Percentiles rank a stretch among this genome's conserved stretches.
phyloP scores from a whole-genome alignment of 768 basidiomycete species.

The Arthromyces matolae region DNA sequence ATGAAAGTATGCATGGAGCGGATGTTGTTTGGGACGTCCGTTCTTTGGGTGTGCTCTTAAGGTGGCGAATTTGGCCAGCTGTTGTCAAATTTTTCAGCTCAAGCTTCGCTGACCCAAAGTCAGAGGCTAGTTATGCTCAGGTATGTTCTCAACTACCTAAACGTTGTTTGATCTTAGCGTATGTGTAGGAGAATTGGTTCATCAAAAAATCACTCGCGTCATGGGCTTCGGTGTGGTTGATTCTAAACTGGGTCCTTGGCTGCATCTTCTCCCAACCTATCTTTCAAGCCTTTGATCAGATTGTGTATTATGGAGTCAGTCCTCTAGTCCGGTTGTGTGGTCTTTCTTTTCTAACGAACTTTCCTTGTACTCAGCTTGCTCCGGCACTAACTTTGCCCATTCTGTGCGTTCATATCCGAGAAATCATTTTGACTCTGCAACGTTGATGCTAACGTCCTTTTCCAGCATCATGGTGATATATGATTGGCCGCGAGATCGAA shows the following conservation, averaged over 20 bases:
- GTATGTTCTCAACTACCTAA: conserved; percentile 17
- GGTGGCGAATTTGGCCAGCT: conserved; percentile 56
- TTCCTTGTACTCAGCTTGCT: conserved; percentile 44
- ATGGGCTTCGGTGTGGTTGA: conserved; percentile 61
- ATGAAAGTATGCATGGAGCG: conserved; percentile 27
- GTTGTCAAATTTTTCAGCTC: conserved; percentile 56
- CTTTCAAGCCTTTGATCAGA: conserved; percentile 47
- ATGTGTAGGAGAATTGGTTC: conserved; percentile 66
- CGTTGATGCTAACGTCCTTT: neutral
- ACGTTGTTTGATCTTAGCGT: conserved; percentile 2
- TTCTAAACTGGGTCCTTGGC: conserved; percentile 67
- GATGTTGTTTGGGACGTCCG: conserved; percentile 34
- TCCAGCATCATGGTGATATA: conserved; percentile 56
- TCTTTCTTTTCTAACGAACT: neutral
- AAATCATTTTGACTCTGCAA: neutral
- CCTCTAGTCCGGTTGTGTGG: neutral
- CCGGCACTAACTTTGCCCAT: conserved; percentile 61
- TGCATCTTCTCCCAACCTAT: conserved; percentile 44
- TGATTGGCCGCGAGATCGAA: conserved; percentile 66
- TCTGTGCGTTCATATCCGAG: conserved; percentile 28
- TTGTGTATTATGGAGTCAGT: conserved; percentile 55
- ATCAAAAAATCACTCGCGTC: conserved; percentile 61
- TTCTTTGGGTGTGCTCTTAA: conserved; percentile 38
- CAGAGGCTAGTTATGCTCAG: conserved; percentile 43
- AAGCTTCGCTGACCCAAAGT: conserved; percentile 54